phyloP scores from a whole-genome alignment of 129 eudicot species.

The Silybum marianum region DNA sequence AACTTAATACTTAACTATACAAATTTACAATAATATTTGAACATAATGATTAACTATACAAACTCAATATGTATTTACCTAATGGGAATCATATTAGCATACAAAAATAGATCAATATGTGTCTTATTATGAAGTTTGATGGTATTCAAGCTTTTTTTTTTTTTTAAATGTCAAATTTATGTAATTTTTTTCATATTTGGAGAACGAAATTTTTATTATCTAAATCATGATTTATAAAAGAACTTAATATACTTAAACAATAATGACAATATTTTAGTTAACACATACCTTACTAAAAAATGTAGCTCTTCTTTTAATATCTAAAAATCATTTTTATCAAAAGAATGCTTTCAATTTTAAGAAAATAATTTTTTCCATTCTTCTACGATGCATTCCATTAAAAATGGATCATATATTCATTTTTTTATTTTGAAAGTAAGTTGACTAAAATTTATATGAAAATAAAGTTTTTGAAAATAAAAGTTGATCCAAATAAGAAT shows the following conservation, averaged over 20 bases:
- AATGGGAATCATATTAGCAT: not conserved
- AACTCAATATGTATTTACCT: not conserved
- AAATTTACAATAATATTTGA: not conserved
- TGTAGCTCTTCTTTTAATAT: no score
- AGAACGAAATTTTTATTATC: not conserved
- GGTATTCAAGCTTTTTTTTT: not conserved
- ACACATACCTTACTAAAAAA: no score
- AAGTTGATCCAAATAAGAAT: not conserved
- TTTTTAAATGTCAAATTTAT: not conserved
- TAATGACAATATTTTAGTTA: no score
- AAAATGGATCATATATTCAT: no score
- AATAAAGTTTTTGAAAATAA: no score
- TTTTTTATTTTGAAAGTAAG: not conserved
- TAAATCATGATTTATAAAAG: no score
- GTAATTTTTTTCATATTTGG: not conserved
- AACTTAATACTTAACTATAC: not conserved
- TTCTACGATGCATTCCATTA: no score
- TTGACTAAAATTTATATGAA: not conserved
- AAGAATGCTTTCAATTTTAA: no score
- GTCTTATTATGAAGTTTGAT: not conserved
- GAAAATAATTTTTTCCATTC: no score
- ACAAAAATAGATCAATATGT: not conserved
- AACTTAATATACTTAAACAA: no score
- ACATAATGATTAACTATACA: not conserved
- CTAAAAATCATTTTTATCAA: no score